Base-by-base conservation (phyloP, 2,329 filamentous ascomycete genomes). In the Calonectria pseudoreteaudii region DNA sequence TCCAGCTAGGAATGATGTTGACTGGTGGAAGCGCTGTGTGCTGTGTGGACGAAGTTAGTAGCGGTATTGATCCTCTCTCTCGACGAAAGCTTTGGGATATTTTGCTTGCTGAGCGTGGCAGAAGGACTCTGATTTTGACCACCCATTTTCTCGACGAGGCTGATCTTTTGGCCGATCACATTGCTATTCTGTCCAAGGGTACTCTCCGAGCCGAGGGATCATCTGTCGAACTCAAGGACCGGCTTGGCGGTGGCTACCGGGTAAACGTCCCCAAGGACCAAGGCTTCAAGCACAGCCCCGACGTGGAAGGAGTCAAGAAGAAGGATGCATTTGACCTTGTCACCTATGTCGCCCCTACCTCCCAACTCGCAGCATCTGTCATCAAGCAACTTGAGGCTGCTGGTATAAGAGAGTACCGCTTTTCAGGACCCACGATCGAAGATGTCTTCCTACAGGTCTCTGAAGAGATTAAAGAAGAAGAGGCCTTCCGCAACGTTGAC, bases 141-240 rank as follows among this genome's bases (percentile, higher is more conserved):
- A 98, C 96, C 0, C 96, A 98, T 83, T 98, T 98, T 83, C 88
- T 98, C 11, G 96, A 98, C 80, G 96, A 98, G 84, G 96, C 96
- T 0, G 96, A 98, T 81, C 87, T 98, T 1, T 89, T 98, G 0
- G 94, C 95, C 0, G 96, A 98, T 81, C 93, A 96, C 74, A 97
- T 98, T 76, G 94, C 93, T 2, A 95, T 98, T 68, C 86, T 98
- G 14, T 97, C 95, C 4, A 96, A 95, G 81, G 96, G 96, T 26
- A 92, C 91, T 2, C 88, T 98, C 2, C 94, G 95, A 70, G 95
- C 94, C 0, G 89, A 95, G 78, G 96, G 96, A 4, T 95, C 95
- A 3, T 95, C 95, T 3, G 95, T 96, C 6, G 94, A 94, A 80
- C 89, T 98, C 62, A 98, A 98, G 83, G 91, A 96, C 79, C 89